A percentile compares a stretch with the other conserved stretches of the same genome.
These are phyloP conservation scores for Pichia californica DNA, from an alignment of 805 yeast genomes.

Conservation along the genomic window DNA sequence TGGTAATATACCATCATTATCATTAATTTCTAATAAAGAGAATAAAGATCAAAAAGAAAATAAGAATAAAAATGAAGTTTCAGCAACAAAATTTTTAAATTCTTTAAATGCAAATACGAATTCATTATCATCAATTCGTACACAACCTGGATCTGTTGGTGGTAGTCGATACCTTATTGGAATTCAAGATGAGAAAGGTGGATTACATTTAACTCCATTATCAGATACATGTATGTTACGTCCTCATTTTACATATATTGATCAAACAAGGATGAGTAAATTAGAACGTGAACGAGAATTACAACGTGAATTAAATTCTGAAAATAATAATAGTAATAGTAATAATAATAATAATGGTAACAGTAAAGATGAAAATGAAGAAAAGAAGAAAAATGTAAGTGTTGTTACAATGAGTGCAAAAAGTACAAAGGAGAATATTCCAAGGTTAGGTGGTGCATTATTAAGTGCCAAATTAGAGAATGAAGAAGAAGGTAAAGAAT, in stretches of 20 bases:
- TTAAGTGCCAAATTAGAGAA: constrained; percentile 55
- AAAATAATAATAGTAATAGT: constrained; percentile 22
- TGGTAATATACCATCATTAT: constrained; percentile 3
- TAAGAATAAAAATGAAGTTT: neutral
- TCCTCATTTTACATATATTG: constrained; percentile 76
- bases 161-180: constrained; percentile 36
- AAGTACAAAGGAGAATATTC: constrained; percentile 49
- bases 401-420: constrained; percentile 77
- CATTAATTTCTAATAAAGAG: neutral
- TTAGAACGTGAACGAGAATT: constrained; percentile 37
- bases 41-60: neutral
- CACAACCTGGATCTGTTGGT: constrained; percentile 17
- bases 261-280: constrained; percentile 35
- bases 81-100: neutral
- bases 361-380: constrained; percentile 29
- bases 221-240: constrained; percentile 69
- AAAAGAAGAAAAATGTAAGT: constrained; percentile 41
- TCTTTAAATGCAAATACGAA: neutral
- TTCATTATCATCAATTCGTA: constrained; percentile 9
- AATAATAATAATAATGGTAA: constrained; percentile 64
- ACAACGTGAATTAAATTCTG: constrained; percentile 31
- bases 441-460: constrained; percentile 63
- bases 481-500: constrained; percentile 44
- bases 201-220: constrained; percentile 58
- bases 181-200: constrained; percentile 26